Evolutionary conservation across 2,329 filamentous ascomycete species (phyloP).

Genomic region (Trichoderma pleuroti): DNA sequence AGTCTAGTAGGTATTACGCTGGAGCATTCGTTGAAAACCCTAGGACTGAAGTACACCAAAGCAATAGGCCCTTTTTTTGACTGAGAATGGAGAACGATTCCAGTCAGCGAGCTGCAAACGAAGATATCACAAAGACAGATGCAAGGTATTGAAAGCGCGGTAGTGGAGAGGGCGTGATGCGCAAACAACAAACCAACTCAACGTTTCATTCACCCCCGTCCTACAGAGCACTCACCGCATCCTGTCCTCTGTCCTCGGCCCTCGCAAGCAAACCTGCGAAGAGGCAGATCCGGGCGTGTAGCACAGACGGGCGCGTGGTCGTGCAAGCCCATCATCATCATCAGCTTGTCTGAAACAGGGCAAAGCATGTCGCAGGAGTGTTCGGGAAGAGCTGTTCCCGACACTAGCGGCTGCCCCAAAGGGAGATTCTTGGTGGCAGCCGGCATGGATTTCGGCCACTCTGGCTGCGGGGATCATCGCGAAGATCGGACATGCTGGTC

Average conservation of each 20-base stretch:
- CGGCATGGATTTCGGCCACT: not conserved
- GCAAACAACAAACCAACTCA: not conserved
- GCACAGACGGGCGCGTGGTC: not conserved
- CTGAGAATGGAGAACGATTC: not conserved
- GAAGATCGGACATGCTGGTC: not conserved
- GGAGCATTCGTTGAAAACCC: not conserved
- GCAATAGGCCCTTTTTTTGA: not conserved
- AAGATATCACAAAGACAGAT: not conserved
- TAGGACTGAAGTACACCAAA: not conserved
- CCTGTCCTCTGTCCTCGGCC: not conserved
- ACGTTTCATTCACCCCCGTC: not conserved
- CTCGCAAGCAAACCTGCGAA: not conserved
- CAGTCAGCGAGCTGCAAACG: not conserved
- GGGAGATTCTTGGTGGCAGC: no score
- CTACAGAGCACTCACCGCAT: not conserved
- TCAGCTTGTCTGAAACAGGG: constrained; percentile 4
- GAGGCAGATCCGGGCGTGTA: not conserved
- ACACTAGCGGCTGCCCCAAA: not conserved
- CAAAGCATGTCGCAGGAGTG: constrained; percentile 8
- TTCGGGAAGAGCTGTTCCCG: constrained; percentile 9
- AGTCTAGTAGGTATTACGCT: not conserved
- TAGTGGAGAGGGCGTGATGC: not conserved
- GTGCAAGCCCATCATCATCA: not conserved
- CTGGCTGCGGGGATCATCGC: not conserved
- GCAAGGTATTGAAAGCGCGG: not conserved